phyloP scores from a whole-genome alignment of 1,284 basidiomycete genomes.

The Malassezia obtusa region DNA sequence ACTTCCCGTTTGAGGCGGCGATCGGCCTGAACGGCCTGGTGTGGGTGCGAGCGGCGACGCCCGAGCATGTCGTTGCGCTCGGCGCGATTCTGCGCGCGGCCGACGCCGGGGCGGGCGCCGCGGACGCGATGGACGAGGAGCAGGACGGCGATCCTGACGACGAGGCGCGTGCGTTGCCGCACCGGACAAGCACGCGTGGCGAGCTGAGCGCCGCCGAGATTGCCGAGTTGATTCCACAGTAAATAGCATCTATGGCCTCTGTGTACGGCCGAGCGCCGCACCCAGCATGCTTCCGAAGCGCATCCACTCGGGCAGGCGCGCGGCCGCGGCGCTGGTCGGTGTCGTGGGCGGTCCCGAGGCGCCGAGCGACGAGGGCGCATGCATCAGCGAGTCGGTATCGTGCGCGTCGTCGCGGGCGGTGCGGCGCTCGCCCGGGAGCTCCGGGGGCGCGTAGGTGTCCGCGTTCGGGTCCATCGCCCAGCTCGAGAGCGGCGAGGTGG shows the following conservation, averaged over 20 bases:
- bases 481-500: slow-evolving; percentile 55
- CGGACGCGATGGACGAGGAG: background rate
- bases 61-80: slow-evolving; percentile 31
- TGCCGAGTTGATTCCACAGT: background rate
- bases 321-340: slow-evolving; percentile 19
- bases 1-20: slow-evolving; percentile 44
- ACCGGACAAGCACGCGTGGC: background rate
- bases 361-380: background rate
- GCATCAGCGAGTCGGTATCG: slow-evolving; percentile 9
- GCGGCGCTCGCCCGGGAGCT: slow-evolving; percentile 8
- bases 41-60: slow-evolving; percentile 28
- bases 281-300: slow-evolving; percentile 41
- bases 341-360: background rate
- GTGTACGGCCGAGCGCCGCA: slow-evolving; percentile 25
- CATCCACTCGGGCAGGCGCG: slow-evolving; percentile 33
- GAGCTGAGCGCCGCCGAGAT: slow-evolving; percentile 5
- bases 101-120: slow-evolving; percentile 5
- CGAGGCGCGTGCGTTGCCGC: background rate
- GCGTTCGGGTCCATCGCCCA: slow-evolving; percentile 49
- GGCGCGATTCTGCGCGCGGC: slow-evolving; percentile 27
- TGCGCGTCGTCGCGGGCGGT: background rate
- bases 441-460: slow-evolving; percentile 19
- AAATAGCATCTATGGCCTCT: slow-evolving; percentile 3
- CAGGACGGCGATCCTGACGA: slow-evolving; percentile 8
- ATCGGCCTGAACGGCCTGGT: slow-evolving; percentile 38